Base-by-base conservation (phyloP, 2,329 filamentous ascomycete genomes). In the Curvularia verruculosa region DNA sequence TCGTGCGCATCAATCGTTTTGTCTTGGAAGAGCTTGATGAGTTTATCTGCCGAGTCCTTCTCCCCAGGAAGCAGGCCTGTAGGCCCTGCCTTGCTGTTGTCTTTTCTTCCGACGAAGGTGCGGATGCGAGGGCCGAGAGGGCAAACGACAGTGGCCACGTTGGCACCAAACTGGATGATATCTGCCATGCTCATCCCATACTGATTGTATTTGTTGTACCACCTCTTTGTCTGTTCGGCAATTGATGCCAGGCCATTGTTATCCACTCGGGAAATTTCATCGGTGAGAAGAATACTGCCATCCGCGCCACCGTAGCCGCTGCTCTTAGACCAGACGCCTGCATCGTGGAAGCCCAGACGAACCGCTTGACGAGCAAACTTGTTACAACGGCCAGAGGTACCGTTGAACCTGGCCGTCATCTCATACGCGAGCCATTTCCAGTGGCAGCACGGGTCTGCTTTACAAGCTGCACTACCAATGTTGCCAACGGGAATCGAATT, bases 1-100 rank as follows among this genome's bases (percentile, higher is more conserved):
- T 76, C 74, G 45, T 76, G 74, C 9, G 73, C 59, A 47, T 72
- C 69, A 44, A 78, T 76, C 0, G 75, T 77, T 65, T 78, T 78
- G 23, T 72, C 74, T 39, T 67, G 55, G 47, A 78, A 78, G 1
- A 78, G 67, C 51, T 68, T 69, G 52, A 78, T 69, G 7, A 76
- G 60, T 29, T 60, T 69, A 48, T 77, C 73, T 2, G 73, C 70
- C 1, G 68, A 70, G 50, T 73, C 72, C 7, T 61, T 71, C 6
- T 71, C 72, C 6, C 61, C 67, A 1, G 75, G 76, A 0, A 78
- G 55, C 3, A 77, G 67, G 7, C 70, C 69, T 15, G 73, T 73
- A 7, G 71, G 71, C 5, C 71, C 70, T 6, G 75, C 67, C 15
- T 66, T 67, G 23, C 66, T 65, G 26, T 71, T 75, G 48, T 77